These are phyloP conservation scores for Mucor velutinosus DNA, from an alignment of 371 early-diverging fungal species.

Conservation along the genomic window DNA sequence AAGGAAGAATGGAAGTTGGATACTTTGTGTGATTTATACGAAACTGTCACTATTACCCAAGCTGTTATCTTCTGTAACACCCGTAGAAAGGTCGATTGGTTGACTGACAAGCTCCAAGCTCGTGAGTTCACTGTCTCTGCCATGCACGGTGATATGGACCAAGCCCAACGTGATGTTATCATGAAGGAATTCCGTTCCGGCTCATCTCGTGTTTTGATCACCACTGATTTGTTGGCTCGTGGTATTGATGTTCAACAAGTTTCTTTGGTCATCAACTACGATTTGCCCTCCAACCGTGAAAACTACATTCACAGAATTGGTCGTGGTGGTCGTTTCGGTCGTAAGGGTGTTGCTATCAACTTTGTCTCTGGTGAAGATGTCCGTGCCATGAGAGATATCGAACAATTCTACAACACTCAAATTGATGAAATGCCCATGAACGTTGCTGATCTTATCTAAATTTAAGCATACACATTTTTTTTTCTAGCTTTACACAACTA, in stretches of 20 bases:
- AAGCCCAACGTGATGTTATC: conserved; percentile 95
- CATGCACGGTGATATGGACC: conserved; percentile 97
- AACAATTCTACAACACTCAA: conserved; percentile 98
- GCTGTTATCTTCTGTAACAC: conserved; percentile 97
- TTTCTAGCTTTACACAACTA: not conserved
- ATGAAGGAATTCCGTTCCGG: conserved; percentile 98
- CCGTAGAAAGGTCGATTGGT: conserved; percentile 91
- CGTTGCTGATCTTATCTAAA: conserved; percentile 79
- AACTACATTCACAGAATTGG: conserved; percentile 99
- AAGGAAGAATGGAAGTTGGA: conserved; percentile 90
- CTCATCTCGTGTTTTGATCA: conserved; percentile 94
- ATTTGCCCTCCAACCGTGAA: conserved; percentile 95
- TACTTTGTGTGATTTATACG: conserved; percentile 92
- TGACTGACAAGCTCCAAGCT: conserved; percentile 81
- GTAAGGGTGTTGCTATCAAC: conserved; percentile 99
- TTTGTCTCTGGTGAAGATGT: conserved; percentile 96
- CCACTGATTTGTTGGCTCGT: conserved; percentile 98
- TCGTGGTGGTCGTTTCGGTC: conserved; percentile 99
- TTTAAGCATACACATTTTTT: not conserved
- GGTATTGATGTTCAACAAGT: conserved; percentile 99
- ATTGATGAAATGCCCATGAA: conserved; percentile 96
- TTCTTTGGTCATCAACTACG: conserved; percentile 95
- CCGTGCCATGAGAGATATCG: conserved; percentile 87
- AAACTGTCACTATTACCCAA: conserved; percentile 91
- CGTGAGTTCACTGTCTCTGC: conserved; percentile 93